Evolutionary conservation across 2,329 filamentous ascomycete species (phyloP).

Genomic region (Cladophialophora exuberans): DNA sequence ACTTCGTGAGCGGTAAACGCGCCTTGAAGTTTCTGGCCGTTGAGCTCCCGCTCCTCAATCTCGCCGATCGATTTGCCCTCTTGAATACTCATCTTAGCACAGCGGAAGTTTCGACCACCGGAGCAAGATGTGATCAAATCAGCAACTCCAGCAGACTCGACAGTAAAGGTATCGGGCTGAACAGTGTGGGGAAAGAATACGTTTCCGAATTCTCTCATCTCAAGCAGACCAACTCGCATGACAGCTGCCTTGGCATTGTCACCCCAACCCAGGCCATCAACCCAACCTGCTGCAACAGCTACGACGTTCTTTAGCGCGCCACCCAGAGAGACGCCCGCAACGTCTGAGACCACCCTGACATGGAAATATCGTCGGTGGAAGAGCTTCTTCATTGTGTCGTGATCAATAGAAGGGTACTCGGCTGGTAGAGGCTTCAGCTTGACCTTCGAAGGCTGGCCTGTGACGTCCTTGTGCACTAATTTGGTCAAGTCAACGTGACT

Average conservation of each 20-base stretch:
- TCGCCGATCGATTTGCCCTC: constrained; percentile 79
- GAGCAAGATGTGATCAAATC: constrained; percentile 94
- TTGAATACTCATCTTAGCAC: constrained; percentile 84
- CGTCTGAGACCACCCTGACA: constrained; percentile 88
- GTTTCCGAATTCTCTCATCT: constrained; percentile 96
- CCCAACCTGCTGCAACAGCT: constrained; percentile 89
- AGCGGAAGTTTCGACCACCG: constrained; percentile 90
- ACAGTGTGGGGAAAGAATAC: constrained; percentile 87
- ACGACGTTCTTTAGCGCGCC: constrained; percentile 98
- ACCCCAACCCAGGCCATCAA: constrained; percentile 94
- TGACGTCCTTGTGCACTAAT: constrained; percentile 69
- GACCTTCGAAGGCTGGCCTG: constrained; percentile 68
- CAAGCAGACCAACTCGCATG: constrained; percentile 92
- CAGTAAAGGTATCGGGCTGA: constrained; percentile 86
- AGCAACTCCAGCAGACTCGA: constrained; percentile 91
- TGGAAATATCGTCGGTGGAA: constrained; percentile 99
- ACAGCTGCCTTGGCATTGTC: constrained; percentile 99
- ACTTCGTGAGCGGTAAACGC: constrained; percentile 91
- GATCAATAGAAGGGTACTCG: constrained; percentile 85
- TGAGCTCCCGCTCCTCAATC: constrained; percentile 85
- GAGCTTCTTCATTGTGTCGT: constrained; percentile 77
- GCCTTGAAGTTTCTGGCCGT: constrained; percentile 95
- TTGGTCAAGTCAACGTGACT: constrained; percentile 55
- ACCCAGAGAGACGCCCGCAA: constrained; percentile 93
- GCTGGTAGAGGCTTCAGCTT: constrained; percentile 74